These are phyloP conservation scores for Backusella parvicylindrica DNA, from an alignment of 192 early-diverging fungal species.

Conservation along the genomic window DNA sequence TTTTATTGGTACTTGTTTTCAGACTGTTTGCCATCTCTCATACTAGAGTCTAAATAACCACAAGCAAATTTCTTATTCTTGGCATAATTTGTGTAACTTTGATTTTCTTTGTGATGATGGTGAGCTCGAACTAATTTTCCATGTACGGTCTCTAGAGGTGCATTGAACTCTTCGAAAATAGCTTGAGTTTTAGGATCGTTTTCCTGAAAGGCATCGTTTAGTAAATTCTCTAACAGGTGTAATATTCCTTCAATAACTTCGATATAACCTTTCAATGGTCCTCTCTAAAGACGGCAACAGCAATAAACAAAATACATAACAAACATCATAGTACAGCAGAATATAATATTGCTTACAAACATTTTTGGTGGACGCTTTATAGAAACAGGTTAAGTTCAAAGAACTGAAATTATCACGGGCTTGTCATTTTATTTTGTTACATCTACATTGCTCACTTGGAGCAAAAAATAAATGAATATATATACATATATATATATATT, in stretches of 20 bases:
- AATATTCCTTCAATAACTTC: slow-evolving; percentile 76
- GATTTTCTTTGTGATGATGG: background rate
- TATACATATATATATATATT: no score
- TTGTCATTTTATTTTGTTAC: slow-evolving; percentile 83
- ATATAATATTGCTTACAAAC: background rate
- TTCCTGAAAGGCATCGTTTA: slow-evolving; percentile 52
- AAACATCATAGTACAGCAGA: background rate
- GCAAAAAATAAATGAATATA: background rate
- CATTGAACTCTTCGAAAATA: slow-evolving; percentile 31
- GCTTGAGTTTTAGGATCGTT: slow-evolving; percentile 42
- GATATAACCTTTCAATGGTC: slow-evolving; percentile 86
- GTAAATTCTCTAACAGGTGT: slow-evolving; percentile 64
- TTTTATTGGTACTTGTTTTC: background rate
- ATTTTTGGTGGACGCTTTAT: slow-evolving; percentile 45
- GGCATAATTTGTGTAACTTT: no score
- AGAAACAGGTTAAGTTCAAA: slow-evolving; percentile 57
- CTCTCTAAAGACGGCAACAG: no score
- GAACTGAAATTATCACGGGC: slow-evolving; percentile 67
- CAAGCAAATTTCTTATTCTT: no score
- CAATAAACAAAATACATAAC: no score
- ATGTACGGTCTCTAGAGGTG: slow-evolving; percentile 30
- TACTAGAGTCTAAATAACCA: no score
- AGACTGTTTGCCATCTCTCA: background rate
- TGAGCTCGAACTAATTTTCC: slow-evolving; percentile 29
- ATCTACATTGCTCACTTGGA: slow-evolving; percentile 66